phyloP scores from a whole-genome alignment of 768 basidiomycete species.

The Solioccasus polychromus region DNA sequence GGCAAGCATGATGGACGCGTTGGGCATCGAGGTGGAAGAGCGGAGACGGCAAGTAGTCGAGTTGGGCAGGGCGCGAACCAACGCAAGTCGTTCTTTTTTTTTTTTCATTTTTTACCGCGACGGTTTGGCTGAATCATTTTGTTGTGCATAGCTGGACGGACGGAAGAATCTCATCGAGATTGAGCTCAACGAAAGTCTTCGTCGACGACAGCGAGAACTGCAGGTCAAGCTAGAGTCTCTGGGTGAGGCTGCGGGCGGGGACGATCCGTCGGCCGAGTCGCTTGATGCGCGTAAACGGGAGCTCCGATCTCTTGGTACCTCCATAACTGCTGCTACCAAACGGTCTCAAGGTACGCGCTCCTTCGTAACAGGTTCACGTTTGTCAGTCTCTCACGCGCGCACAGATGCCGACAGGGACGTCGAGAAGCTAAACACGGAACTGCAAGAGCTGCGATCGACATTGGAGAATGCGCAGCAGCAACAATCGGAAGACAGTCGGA shows the following conservation, averaged over 20 bases:
- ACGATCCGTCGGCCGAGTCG: slow-evolving; percentile 58
- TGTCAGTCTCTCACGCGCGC: neutral
- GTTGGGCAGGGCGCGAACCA: slow-evolving; percentile 61
- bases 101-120: neutral
- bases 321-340: slow-evolving; percentile 62
- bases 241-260: slow-evolving; percentile 58
- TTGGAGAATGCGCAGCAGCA: slow-evolving; percentile 78
- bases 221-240: slow-evolving; percentile 70
- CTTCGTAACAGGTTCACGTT: neutral
- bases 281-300: slow-evolving; percentile 69
- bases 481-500: slow-evolving; percentile 83
- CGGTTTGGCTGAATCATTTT: neutral
- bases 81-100: slow-evolving; percentile 45
- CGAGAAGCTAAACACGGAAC: slow-evolving; percentile 56
- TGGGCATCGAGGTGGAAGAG: slow-evolving; percentile 75
- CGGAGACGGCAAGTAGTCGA: slow-evolving; percentile 70
- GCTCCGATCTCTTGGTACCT: slow-evolving; percentile 59
- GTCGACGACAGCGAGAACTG: slow-evolving; percentile 77
- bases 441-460: slow-evolving; percentile 63
- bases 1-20: slow-evolving; percentile 54
- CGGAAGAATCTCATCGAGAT: slow-evolving; percentile 84
- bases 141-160: slow-evolving; percentile 46
- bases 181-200: slow-evolving; percentile 87
- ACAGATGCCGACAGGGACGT: slow-evolving; percentile 70
- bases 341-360: slow-evolving; percentile 53